Evolutionary conservation across 495 filamentous ascomycete species (phyloP).

Genomic region (Podospora pseudocomata): DNA sequence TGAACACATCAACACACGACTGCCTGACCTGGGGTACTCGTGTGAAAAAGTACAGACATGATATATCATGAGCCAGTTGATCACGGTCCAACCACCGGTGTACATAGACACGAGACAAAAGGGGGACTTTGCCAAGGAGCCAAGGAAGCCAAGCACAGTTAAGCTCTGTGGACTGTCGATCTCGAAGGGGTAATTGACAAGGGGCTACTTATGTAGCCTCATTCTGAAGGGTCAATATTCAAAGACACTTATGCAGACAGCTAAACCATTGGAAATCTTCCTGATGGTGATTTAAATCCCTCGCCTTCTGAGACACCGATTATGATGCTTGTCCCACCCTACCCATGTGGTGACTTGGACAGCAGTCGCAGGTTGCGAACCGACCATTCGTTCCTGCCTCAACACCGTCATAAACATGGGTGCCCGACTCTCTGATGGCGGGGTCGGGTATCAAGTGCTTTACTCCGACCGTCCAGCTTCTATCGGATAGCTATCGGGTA

Average conservation of each 20-base stretch:
- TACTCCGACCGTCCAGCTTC: background rate
- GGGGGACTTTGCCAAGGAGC: constrained; percentile 12
- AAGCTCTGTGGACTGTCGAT: constrained; percentile 14
- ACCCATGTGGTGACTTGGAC: background rate
- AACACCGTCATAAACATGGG: background rate
- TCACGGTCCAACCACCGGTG: background rate
- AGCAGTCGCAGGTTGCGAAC: background rate
- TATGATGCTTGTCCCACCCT: background rate
- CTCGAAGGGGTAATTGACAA: background rate
- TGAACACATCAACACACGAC: no score
- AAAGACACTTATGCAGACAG: background rate
- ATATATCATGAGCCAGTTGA: background rate
- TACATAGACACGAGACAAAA: background rate
- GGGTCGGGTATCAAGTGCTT: background rate
- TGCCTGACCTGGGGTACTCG: background rate
- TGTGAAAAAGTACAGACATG: background rate
- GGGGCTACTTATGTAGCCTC: background rate
- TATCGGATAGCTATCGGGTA: no score
- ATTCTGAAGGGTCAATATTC: background rate
- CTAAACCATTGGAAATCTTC: background rate
- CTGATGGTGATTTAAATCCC: background rate
- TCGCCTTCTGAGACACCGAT: background rate
- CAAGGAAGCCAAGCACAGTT: constrained; percentile 16
- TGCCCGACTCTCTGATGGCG: background rate
- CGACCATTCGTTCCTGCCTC: background rate